phyloP scores from a whole-genome alignment of 1,284 basidiomycete genomes.

The Sporisorium sorghi region DNA sequence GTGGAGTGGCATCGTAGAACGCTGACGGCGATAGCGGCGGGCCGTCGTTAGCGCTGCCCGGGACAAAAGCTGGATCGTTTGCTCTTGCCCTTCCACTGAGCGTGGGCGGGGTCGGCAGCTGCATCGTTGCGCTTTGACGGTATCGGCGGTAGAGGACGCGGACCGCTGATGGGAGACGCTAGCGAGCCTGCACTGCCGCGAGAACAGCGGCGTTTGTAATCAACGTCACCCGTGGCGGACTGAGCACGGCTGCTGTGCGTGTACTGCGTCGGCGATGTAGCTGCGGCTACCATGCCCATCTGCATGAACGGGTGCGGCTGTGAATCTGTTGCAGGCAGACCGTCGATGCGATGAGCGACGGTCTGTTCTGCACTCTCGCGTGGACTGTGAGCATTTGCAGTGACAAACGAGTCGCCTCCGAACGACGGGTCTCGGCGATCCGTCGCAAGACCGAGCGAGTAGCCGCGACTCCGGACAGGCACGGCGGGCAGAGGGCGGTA shows the following conservation, averaged over 20 bases:
- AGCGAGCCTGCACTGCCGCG: constrained; percentile 2
- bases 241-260: constrained; percentile 19
- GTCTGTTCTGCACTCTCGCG: constrained; percentile 1
- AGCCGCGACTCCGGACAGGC: constrained; percentile 4
- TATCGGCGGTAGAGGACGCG: constrained; percentile 21
- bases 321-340: constrained; percentile 5
- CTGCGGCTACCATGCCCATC: constrained; percentile 29
- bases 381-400: constrained; percentile 12
- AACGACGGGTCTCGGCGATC: constrained; percentile 7
- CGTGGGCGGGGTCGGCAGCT: background rate
- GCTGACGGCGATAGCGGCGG: constrained; percentile 28
- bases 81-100: background rate
- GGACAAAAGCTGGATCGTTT: background rate
- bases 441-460: constrained; percentile 15
- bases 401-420: constrained; percentile 16
- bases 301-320: constrained; percentile 21
- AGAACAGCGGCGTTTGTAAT: background rate
- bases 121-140: constrained; percentile 4
- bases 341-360: background rate
- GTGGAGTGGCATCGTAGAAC: constrained; percentile 7
- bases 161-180: background rate
- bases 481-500: constrained; percentile 15
- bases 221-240: background rate
- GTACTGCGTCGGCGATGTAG: constrained; percentile 16
- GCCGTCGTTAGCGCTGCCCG: background rate